These are phyloP conservation scores for Yarrowia hollandica DNA, from an alignment of 805 yeast genomes.

Conservation along the genomic window DNA sequence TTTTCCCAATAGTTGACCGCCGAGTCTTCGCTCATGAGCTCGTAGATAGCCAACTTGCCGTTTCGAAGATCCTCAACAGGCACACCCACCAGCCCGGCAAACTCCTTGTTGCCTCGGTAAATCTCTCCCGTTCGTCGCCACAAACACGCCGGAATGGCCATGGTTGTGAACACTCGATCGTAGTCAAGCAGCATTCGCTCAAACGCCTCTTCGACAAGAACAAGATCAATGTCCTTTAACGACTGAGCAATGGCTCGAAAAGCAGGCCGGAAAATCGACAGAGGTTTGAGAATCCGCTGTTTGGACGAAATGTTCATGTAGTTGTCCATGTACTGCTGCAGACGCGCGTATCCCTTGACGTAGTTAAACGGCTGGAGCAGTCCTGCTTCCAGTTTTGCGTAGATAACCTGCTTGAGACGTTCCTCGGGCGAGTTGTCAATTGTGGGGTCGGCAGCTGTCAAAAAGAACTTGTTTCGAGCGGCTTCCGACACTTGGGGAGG, in stretches of 20 bases:
- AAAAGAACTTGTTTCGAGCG: conserved; percentile 87
- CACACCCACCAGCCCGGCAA: conserved; percentile 89
- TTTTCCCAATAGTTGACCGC: conserved; percentile 98
- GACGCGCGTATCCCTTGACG: conserved; percentile 87
- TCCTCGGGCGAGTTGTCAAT: conserved; percentile 93
- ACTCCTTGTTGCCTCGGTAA: conserved; percentile 91
- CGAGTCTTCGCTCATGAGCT: conserved; percentile 91
- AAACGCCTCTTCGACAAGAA: conserved; percentile 88
- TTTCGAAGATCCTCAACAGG: conserved; percentile 87
- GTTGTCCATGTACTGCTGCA: conserved; percentile 88
- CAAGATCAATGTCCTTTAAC: conserved; percentile 84
- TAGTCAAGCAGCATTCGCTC: conserved; percentile 91
- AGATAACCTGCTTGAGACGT: conserved; percentile 85
- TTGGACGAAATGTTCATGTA: conserved; percentile 83
- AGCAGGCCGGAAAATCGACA: conserved; percentile 85
- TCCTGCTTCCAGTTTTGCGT: conserved; percentile 93
- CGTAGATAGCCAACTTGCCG: conserved; percentile 89
- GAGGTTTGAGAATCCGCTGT: conserved; percentile 81
- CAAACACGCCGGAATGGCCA: conserved; percentile 97
- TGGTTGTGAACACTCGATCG: conserved; percentile 91
- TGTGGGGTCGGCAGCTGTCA: conserved; percentile 96
- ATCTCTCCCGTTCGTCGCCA: conserved; percentile 98
- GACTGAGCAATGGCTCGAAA: conserved; percentile 90
- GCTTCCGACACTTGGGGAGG: conserved; percentile 39
- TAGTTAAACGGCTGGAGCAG: conserved; percentile 88